These are phyloP conservation scores for Phytopythium ostracodes DNA, from an alignment of 352 stramenopile species.

Conservation along the genomic window DNA sequence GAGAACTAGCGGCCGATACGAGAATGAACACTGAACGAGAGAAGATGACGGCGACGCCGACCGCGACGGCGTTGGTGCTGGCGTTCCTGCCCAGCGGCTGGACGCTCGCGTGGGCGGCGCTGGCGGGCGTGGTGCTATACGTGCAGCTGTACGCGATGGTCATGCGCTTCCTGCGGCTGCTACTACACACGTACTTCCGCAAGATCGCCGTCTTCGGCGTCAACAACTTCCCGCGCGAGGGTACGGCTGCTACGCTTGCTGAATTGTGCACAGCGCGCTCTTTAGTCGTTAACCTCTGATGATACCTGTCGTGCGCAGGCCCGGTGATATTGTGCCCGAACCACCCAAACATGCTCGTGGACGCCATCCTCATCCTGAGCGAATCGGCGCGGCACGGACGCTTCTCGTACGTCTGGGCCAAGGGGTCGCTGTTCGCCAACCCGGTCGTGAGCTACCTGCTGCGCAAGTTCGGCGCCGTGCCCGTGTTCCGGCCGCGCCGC, in stretches of 20 bases:
- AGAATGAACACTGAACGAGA: no score
- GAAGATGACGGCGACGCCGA: not conserved
- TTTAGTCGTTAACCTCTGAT: no score
- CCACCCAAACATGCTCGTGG: slow-evolving; percentile 82
- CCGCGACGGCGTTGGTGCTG: not conserved
- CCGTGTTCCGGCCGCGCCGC: slow-evolving; percentile 59
- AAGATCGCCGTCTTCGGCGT: slow-evolving; percentile 74
- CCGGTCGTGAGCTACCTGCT: slow-evolving; percentile 34
- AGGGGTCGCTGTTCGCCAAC: slow-evolving; percentile 75
- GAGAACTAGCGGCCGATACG: not conserved
- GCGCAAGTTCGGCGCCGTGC: slow-evolving; percentile 49
- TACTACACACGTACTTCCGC: slow-evolving; percentile 75
- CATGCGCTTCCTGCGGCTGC: slow-evolving; percentile 57
- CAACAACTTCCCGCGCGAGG: slow-evolving; percentile 77
- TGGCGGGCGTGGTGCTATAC: slow-evolving; percentile 42
- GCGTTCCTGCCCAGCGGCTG: slow-evolving; percentile 3
- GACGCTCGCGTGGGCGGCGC: slow-evolving; percentile 38
- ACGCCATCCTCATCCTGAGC: slow-evolving; percentile 74
- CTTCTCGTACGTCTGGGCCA: slow-evolving; percentile 68
- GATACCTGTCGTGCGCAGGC: slow-evolving; percentile 22
- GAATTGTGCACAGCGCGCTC: not conserved
- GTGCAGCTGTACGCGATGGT: slow-evolving; percentile 59
- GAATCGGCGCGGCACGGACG: slow-evolving; percentile 49
- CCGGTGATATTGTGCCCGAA: slow-evolving; percentile 78
- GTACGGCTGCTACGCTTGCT: slow-evolving; percentile 7